These are phyloP conservation scores for Phytophthora syringae DNA, from an alignment of 352 stramenopile species.

Conservation along the genomic window DNA sequence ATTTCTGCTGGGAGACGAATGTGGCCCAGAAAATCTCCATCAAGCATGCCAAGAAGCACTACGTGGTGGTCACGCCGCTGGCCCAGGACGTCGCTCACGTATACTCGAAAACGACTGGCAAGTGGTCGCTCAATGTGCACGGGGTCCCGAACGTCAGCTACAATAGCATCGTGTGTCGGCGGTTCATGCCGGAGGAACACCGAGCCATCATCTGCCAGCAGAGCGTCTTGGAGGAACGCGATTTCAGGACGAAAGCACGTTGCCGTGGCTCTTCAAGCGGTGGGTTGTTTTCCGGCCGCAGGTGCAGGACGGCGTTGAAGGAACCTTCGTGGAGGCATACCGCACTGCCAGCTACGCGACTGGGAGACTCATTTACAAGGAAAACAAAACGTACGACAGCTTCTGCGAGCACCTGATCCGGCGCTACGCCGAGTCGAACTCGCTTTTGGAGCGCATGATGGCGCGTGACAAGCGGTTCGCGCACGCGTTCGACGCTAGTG, in stretches of 20 bases:
- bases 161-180: constrained; percentile 83
- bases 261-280: constrained; percentile 89
- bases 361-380: constrained; percentile 86
- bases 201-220: constrained; percentile 87
- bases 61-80: constrained; percentile 79
- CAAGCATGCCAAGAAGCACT: constrained; percentile 83
- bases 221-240: constrained; percentile 82
- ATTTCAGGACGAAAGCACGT: constrained; percentile 83
- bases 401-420: constrained; percentile 90
- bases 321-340: constrained; percentile 84
- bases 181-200: constrained; percentile 53
- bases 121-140: constrained; percentile 85
- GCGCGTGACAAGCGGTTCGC: constrained; percentile 77
- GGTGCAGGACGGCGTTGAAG: constrained; percentile 73
- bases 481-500: constrained; percentile 48
- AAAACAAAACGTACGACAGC: constrained; percentile 90
- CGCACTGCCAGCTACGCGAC: constrained; percentile 87
- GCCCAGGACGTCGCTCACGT: constrained; percentile 80
- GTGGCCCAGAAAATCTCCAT: constrained; percentile 79
- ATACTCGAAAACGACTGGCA: constrained; percentile 85
- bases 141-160: constrained; percentile 87
- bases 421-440: constrained; percentile 86
- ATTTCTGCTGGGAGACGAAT: constrained; percentile 90
- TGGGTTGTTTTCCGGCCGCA: constrained; percentile 87
- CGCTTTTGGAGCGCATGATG: constrained; percentile 86